Evolutionary conservation across 768 basidiomycete species (phyloP).

Genomic region (Pleurotus cornucopiae): DNA sequence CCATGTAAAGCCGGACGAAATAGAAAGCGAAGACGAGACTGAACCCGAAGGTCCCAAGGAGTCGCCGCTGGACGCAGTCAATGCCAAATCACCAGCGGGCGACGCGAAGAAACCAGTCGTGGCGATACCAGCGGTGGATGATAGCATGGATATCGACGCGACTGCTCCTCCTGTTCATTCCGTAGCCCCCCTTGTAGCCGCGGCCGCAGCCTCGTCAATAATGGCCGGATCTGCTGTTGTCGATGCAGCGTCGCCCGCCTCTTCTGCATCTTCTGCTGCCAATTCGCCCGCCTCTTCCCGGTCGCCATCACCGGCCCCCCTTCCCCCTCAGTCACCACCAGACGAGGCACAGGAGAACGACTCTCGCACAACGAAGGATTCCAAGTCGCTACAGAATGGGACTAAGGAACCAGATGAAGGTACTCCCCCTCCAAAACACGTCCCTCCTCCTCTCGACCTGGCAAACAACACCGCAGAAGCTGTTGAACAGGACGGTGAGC

Average conservation of each 20-base stretch:
- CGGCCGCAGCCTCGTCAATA: slow-evolving; percentile 42
- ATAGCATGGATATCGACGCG: slow-evolving; percentile 27
- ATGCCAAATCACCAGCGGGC: slow-evolving; percentile 11
- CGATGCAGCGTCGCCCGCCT: slow-evolving; percentile 30
- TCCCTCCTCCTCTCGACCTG: slow-evolving; percentile 11
- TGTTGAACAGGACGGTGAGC: slow-evolving; percentile 15
- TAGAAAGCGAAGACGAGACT: slow-evolving; percentile 17
- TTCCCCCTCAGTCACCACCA: not conserved
- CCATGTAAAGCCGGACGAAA: slow-evolving; percentile 9
- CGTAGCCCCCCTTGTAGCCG: slow-evolving; percentile 26
- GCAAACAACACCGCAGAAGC: slow-evolving; percentile 6
- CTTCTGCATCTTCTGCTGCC: slow-evolving; percentile 26
- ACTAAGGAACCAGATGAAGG: not conserved
- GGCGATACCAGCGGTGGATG: slow-evolving; percentile 19
- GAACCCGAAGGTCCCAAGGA: slow-evolving; percentile 10
- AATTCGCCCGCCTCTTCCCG: slow-evolving; percentile 33
- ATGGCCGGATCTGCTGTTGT: slow-evolving; percentile 41
- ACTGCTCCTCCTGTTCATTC: slow-evolving; percentile 22
- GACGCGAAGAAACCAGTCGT: slow-evolving; percentile 14
- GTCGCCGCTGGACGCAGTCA: slow-evolving; percentile 10
- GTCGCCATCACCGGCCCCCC: slow-evolving; percentile 17
- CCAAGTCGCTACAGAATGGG: slow-evolving; percentile 4
- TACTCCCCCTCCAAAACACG: not conserved
- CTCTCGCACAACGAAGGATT: slow-evolving; percentile 12
- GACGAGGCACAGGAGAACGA: not conserved